These are phyloP conservation scores for Picochlorum sp. DNA, from an alignment of 139 green algal genomes.

Conservation along the genomic window DNA sequence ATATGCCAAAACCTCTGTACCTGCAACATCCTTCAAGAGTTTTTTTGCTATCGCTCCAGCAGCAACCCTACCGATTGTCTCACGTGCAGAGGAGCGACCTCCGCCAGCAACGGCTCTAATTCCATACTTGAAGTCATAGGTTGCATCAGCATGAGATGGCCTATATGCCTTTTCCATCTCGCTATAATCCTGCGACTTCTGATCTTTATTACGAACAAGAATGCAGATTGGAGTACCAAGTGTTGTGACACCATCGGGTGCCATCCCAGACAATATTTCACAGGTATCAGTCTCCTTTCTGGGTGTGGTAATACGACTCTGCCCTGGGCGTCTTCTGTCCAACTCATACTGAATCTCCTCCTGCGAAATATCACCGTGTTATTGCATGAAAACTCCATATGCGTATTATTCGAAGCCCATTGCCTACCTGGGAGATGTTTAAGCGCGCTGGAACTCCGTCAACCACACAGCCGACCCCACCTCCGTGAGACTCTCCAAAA, in stretches of 20 bases:
- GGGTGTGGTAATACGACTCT: conserved; percentile 95
- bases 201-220: conserved; percentile 95
- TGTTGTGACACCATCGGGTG: conserved; percentile 65
- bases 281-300: conserved; percentile 89
- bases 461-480: conserved; percentile 93
- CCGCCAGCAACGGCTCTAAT: conserved; percentile 92
- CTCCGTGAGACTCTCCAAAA: conserved; percentile 93
- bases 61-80: conserved; percentile 96
- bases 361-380: conserved; percentile 3
- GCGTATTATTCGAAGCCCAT: not conserved
- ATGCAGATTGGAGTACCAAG: conserved; percentile 90
- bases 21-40: conserved; percentile 68
- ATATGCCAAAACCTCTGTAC: conserved; percentile 84
- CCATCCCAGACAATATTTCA: conserved; percentile 83
- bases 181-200: conserved; percentile 72
- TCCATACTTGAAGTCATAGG: conserved; percentile 99
- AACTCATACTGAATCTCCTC: conserved; percentile 77
- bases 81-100: conserved; percentile 84
- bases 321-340: conserved; percentile 79
- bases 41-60: conserved; percentile 97
- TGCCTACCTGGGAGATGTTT: conserved; percentile 52
- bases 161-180: conserved; percentile 87
- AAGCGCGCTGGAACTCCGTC: conserved; percentile 90
- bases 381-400: not conserved
- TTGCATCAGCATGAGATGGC: conserved; percentile 93